Evolutionary conservation across 2,329 filamentous ascomycete genomes (phyloP), one percentile per base, ranked within the genome.

Genomic region (Sporothrix mexicana): DNA sequence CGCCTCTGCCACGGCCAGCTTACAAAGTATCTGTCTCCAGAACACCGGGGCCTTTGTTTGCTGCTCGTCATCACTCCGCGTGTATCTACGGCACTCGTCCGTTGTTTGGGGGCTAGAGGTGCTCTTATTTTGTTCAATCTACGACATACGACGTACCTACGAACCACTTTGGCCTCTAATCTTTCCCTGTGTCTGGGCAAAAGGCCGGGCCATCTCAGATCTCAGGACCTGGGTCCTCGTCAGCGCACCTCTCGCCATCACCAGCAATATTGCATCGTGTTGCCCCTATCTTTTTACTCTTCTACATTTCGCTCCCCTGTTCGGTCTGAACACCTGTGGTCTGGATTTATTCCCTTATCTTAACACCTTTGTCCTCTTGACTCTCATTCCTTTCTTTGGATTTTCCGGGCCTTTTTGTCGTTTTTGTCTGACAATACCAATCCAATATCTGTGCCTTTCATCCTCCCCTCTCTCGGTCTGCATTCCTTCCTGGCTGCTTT

Each of bases 181-280:
- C 5, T 36, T 7, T 36, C 5, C 30, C 30, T 36, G 30, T 36
- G 30, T 36, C 30, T 36, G 30, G 30, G 30, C 30, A 36, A 36
- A 36, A 36, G 30, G 7, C 30, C 30, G 7, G 30, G 30, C 30
- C 30, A 36, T 36, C 30, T 36, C 30, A 36, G 30, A 36, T 36
- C 30, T 36, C 30, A 36, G 30, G 30, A 36, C 30, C 30, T 36
- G 30, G n/a, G 61, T 25, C 20, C 41, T 64, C 61, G 61, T 64
- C 61, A 47, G 41, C 61, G n/a, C 61, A 25, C 61, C 41, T 64
- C 61, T 64, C 41, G 61, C 20, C 41, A 64, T 64, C 61, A 45
- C 61, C 59, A 45, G 17, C 36, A 64, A 64, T 45, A 45, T 64
- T 45, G 59, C 36, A 23, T 57, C 30, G 17, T 41, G 47, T 59